phyloP scores from a whole-genome alignment of 768 basidiomycete species.

The Suillus spraguei region DNA sequence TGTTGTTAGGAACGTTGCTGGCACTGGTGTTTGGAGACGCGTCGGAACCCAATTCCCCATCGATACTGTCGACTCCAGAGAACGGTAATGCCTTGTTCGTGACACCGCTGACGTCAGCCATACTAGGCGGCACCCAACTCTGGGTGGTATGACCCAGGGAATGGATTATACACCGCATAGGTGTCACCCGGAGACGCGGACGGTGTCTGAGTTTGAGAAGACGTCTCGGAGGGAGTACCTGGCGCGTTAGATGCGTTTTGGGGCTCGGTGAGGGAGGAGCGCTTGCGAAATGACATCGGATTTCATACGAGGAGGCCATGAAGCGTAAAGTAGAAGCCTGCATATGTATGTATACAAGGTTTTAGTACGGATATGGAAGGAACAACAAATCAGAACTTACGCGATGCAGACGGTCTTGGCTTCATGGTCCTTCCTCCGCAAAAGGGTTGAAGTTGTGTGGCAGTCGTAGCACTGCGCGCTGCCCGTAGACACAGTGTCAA shows the following conservation, averaged over 20 bases:
- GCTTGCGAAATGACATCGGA: conserved; percentile 86
- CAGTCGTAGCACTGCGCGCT: conserved; percentile 88
- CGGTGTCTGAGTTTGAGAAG: conserved; percentile 54
- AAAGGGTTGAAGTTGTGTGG: conserved; percentile 85
- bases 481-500: conserved; percentile 18
- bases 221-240: conserved; percentile 68
- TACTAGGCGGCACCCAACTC: conserved; percentile 39
- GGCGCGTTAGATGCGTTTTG: conserved; percentile 63
- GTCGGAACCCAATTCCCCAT: conserved; percentile 37
- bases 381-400: conserved; percentile 46
- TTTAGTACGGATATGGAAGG: conserved; percentile 8
- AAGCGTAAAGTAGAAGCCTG: conserved; percentile 79
- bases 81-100: conserved; percentile 57
- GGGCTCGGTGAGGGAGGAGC: conserved; percentile 41
- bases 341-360: conserved; percentile 48
- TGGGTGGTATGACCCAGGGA: conserved; percentile 78
- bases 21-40: conserved; percentile 18
- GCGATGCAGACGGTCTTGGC: conserved; percentile 92
- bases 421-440: conserved; percentile 91
- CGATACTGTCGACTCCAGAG: conserved; percentile 48
- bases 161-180: conserved; percentile 45
- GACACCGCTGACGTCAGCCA: background rate
- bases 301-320: conserved; percentile 93
- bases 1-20: conserved; percentile 15
- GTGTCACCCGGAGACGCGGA: conserved; percentile 66